These are phyloP conservation scores for Lactarius evosmus DNA, from an alignment of 768 basidiomycete genomes.

Conservation along the genomic window DNA sequence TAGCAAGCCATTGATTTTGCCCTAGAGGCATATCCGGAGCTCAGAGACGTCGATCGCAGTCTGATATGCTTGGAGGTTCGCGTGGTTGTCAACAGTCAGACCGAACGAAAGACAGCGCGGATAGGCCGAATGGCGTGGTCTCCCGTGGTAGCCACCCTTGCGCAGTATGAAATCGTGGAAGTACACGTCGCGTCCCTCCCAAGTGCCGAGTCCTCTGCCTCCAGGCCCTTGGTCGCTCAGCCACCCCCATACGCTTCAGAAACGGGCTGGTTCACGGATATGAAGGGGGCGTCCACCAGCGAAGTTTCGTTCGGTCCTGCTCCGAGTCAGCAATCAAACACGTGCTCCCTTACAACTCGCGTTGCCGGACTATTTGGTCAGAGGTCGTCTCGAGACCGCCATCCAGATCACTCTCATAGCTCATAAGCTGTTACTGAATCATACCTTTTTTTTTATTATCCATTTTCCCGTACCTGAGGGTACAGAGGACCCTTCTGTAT, in stretches of 20 bases:
- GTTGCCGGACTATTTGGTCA: constrained; percentile 2
- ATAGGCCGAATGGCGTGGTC: constrained; percentile 33
- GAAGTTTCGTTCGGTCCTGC: background rate
- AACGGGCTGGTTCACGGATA: background rate
- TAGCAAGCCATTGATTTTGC: constrained; percentile 31
- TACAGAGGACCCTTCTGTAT: background rate
- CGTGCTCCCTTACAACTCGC: constrained; percentile 8
- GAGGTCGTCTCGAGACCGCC: constrained; percentile 5
- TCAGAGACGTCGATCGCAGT: constrained; percentile 24
- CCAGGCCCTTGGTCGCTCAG: constrained; percentile 5
- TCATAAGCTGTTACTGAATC: background rate
- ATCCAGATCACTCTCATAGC: background rate
- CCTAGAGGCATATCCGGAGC: constrained; percentile 28
- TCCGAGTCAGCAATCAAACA: background rate
- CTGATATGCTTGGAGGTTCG: constrained; percentile 31
- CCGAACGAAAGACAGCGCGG: constrained; percentile 24
- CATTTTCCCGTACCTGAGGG: no score
- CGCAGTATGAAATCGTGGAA: constrained; percentile 34
- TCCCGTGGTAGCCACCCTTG: constrained; percentile 26
- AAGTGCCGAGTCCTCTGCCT: constrained; percentile 7
- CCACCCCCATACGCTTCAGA: constrained; percentile 19
- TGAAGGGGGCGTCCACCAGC: background rate
- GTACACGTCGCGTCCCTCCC: constrained; percentile 22
- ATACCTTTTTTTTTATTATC: background rate
- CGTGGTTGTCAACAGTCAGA: constrained; percentile 24